phyloP scores from a whole-genome alignment of 2,329 filamentous ascomycete species.

The Fusarium oligoseptatum region DNA sequence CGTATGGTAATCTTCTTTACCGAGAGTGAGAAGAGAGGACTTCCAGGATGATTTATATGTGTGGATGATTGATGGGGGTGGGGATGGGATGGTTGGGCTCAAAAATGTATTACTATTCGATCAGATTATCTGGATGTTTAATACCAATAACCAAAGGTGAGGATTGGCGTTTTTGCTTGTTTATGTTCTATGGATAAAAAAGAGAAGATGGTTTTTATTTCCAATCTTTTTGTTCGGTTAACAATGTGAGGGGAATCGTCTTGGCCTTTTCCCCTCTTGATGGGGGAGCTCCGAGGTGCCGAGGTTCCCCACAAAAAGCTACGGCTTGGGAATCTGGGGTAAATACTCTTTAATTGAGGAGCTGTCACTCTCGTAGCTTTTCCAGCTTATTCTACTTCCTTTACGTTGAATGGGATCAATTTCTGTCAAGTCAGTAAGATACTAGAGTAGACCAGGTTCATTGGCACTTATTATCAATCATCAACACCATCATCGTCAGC shows the following conservation, averaged over 20 bases:
- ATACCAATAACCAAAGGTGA: constrained; percentile 29
- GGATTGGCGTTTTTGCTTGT: constrained; percentile 18
- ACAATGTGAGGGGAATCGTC: constrained; percentile 22
- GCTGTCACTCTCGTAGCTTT: background rate
- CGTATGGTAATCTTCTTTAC: constrained; percentile 98
- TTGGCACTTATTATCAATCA: background rate
- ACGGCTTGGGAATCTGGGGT: constrained; percentile 31
- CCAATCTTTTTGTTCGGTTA: background rate
- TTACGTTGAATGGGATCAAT: background rate
- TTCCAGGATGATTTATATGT: constrained; percentile 69
- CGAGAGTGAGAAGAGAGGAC: constrained; percentile 90
- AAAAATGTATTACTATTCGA: constrained; percentile 35
- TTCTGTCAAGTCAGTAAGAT: background rate
- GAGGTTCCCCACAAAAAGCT: constrained; percentile 47
- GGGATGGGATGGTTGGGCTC: background rate
- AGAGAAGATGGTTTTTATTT: background rate
- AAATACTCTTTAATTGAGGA: constrained; percentile 2
- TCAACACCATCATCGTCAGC: background rate
- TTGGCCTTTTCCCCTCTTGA: constrained; percentile 19
- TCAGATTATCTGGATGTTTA: constrained; percentile 16
- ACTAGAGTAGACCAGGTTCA: background rate
- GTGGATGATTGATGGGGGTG: background rate
- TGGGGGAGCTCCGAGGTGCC: constrained; percentile 42
- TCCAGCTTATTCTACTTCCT: background rate
- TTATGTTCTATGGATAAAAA: background rate